Evolutionary conservation across 2,329 filamentous ascomycete genomes (phyloP), one percentile per base, ranked within the genome.

Genomic region (Fusarium staphyleae): DNA sequence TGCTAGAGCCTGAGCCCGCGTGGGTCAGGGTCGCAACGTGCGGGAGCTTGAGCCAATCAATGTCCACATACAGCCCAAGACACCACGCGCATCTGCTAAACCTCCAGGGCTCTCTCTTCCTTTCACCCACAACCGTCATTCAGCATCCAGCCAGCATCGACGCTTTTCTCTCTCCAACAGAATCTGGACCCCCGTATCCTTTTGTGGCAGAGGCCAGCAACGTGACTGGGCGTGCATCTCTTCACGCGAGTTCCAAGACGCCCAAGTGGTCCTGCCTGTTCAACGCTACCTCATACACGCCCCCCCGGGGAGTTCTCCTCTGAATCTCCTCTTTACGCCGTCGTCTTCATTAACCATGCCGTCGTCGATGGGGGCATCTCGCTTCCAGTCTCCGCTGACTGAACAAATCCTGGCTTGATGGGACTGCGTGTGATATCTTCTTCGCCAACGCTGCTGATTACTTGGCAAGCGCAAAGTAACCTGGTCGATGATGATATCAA

Each of bases 161-260:
- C 22, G 37, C 24, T 40, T 29, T 3, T 40, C 7, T 29, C 13
- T 18, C 26, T 59, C 42, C 44, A 36, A 26, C 42, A 49, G 22
- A 42, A 43, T 55, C 45, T 46, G 18, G 46, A 46, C 49, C 48
- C 43, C 26, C 45, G 32, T 47, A 52, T 34, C 55, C 57, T 51
- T 61, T 62, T 48, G 53, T 62, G 53, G 49, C 39, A 41, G 29
- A 62, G 45, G 42, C 34, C 40, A 58, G 54, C 53, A 54, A 61
- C 57, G 54, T 61, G 57, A 60, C 57, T 62, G 54, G 50, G 34
- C 53, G 57, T 61, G 58, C 58, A 59, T 55, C 43, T 41, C 48
- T 58, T 37, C 45, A 59, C 46, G 57, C 57, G 58, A 49, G 46
- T 51, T 35, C 41, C 15, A 19, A 46, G 42, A 55, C 45, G 39